phyloP scores from a whole-genome alignment of 2,329 filamentous ascomycete species.

The Aspergillus cejpii region DNA sequence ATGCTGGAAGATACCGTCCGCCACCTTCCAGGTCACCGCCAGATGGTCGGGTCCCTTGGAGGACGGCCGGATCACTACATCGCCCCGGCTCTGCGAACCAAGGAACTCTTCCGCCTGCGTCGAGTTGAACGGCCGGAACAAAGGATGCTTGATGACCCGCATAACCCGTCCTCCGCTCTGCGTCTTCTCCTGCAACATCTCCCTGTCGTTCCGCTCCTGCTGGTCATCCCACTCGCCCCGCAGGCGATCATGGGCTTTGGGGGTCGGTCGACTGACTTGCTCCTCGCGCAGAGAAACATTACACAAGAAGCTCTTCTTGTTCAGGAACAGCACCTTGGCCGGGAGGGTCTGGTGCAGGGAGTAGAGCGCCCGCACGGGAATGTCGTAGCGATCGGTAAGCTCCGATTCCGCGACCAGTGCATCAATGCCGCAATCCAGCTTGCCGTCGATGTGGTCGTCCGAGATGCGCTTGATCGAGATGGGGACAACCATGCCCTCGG shows the following conservation, averaged over 20 bases:
- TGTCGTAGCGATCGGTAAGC: slow-evolving; percentile 62
- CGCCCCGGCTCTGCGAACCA: slow-evolving; percentile 74
- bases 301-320: slow-evolving; percentile 75
- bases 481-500: slow-evolving; percentile 85
- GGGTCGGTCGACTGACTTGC: slow-evolving; percentile 65
- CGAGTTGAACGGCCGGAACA: slow-evolving; percentile 90
- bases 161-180: slow-evolving; percentile 77
- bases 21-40: slow-evolving; percentile 96
- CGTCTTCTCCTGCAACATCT: slow-evolving; percentile 78
- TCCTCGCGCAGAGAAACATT: slow-evolving; percentile 82
- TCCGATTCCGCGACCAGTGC: slow-evolving; percentile 78
- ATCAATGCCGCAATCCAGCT: slow-evolving; percentile 89
- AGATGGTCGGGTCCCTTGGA: slow-evolving; percentile 94
- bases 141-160: slow-evolving; percentile 93
- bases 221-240: slow-evolving; percentile 80
- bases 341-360: slow-evolving; percentile 75
- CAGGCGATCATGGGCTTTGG: slow-evolving; percentile 62
- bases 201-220: slow-evolving; percentile 73
- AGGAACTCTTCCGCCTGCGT: slow-evolving; percentile 90
- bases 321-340: slow-evolving; percentile 80
- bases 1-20: slow-evolving; percentile 93
- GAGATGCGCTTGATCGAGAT: slow-evolving; percentile 83
- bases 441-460: slow-evolving; percentile 86
- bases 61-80: slow-evolving; percentile 90
- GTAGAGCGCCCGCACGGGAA: slow-evolving; percentile 66